Conservation (phyloP, 805 yeast genomes). For the Lipomyces sp. region DNA sequence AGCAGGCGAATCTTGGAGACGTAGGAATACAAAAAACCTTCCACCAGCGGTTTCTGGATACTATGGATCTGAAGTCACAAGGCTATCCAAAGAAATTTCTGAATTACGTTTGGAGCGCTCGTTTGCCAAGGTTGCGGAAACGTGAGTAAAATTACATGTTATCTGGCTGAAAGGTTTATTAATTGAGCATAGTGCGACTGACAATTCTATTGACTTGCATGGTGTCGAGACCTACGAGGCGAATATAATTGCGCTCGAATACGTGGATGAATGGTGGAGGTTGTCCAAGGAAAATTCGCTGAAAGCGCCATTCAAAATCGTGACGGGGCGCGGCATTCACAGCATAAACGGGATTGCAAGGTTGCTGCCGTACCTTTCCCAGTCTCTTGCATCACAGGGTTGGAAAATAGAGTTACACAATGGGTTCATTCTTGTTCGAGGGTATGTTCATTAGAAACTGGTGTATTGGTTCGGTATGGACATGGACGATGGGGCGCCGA, state of each 20-base stretch:
- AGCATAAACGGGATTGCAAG: conserved; percentile 15
- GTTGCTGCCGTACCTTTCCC: conserved; percentile 16
- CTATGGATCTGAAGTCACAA: conserved; percentile 1
- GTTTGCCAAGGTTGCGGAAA: conserved; percentile 1
- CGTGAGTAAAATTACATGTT: background rate
- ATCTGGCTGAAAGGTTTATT: background rate
- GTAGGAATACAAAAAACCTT: conserved; percentile 6
- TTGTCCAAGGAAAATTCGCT: background rate
- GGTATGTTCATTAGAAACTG: too few relatives aligned
- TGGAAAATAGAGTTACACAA: conserved; percentile 15
- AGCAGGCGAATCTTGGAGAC: conserved; percentile 7
- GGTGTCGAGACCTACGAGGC: conserved; percentile 16
- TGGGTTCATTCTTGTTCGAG: conserved; percentile 17
- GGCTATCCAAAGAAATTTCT: background rate
- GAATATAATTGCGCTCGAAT: conserved; percentile 5
- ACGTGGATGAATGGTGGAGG: conserved; percentile 16
- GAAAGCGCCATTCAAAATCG: conserved; percentile 7
- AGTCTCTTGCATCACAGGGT: conserved; percentile 10
- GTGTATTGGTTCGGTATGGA: too few relatives aligned
- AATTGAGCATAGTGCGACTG: background rate
- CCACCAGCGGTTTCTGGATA: conserved; percentile 3
- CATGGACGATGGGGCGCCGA: too few relatives aligned
- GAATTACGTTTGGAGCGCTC: conserved; percentile 7
- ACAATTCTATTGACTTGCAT: conserved; percentile 14
- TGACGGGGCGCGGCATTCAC: conserved; percentile 28